These are phyloP conservation scores for Ichthyophonus hoferi DNA, from an alignment of 208 protist species.

Conservation along the genomic window DNA sequence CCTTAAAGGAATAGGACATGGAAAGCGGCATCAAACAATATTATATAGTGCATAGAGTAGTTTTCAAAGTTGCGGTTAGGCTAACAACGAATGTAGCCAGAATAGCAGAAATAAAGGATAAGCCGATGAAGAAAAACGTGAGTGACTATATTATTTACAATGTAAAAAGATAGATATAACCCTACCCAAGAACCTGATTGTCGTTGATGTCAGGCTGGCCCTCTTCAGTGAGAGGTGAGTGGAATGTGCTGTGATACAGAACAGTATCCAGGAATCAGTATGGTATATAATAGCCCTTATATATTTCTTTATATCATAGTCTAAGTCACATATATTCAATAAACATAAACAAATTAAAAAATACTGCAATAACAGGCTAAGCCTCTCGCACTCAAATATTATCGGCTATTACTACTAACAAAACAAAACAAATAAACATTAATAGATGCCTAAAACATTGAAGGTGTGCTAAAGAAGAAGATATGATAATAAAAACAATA, in stretches of 20 bases:
- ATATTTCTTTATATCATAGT: not conserved
- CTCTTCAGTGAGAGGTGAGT: slow-evolving; percentile 14
- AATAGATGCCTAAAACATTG: no score
- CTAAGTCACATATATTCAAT: not conserved
- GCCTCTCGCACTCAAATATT: not conserved
- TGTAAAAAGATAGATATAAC: not conserved
- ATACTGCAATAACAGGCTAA: not conserved
- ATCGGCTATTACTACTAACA: not conserved
- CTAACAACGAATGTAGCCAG: not conserved
- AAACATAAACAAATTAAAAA: not conserved
- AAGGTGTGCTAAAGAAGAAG: no score
- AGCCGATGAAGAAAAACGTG: not conserved
- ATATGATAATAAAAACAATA: no score
- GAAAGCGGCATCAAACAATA: no score
- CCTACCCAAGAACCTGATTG: not conserved
- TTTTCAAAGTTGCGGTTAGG: no score
- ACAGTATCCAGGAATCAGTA: not conserved
- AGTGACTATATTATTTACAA: not conserved
- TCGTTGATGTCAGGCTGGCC: not conserved
- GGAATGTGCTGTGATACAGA: not conserved
- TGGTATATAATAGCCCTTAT: not conserved
- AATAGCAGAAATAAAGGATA: not conserved
- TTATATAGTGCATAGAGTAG: no score
- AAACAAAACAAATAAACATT: not conserved
- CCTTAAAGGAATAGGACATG: no score